Evolutionary conservation across 257 asterid genomes (phyloP), one percentile per base, ranked within the genome.

Genomic region (Nicotiana paniculata): DNA sequence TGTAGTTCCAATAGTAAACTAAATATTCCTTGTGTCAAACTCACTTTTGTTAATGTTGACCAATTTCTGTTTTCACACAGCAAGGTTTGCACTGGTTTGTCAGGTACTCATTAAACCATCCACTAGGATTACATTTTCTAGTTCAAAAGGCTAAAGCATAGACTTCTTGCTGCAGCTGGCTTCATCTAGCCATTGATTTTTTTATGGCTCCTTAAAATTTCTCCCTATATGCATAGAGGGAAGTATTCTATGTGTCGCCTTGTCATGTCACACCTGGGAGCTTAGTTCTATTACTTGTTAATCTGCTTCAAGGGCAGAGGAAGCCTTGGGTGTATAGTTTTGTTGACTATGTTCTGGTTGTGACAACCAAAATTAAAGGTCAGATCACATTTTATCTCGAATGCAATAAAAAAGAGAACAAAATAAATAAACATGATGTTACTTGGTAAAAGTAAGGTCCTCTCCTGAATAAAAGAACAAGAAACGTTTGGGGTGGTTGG

Each of bases 201-300:
- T 74, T 48, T 39, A 46, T 43, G 59, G 15, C 48, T 46, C 59
- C 59, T 46, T 72, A 6, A 72, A 46, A 6, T 24, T 72, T 70
- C 46, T n/a, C 24, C 15, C 79, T 35, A 39, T 46, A 11, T 3
- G 16, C 79, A 21, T 12, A 72, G 13, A 72, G 59, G 78, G 39
- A 24, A 46, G 79, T 21, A 16, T 72, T 13, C 37, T 46, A 46
- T 46, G 28, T 72, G 15, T 72, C 35, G 3, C 61, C 39, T 46
- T 72, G 59, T 46, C 79, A 72, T 72, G 79, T 72, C 79, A 46
- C 21, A 46, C 24, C 61, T n/a, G 79, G 79, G 61, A 72, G 21
- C 39, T 46, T 24, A 46, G 59, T 72, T 72, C 21, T 72, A n/a
- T 72, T 72, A 72, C 78, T 72, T 4, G 37, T 72, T 32, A 21